Conservation (phyloP, 768 basidiomycete species). For the Amanita brunnescens region DNA sequence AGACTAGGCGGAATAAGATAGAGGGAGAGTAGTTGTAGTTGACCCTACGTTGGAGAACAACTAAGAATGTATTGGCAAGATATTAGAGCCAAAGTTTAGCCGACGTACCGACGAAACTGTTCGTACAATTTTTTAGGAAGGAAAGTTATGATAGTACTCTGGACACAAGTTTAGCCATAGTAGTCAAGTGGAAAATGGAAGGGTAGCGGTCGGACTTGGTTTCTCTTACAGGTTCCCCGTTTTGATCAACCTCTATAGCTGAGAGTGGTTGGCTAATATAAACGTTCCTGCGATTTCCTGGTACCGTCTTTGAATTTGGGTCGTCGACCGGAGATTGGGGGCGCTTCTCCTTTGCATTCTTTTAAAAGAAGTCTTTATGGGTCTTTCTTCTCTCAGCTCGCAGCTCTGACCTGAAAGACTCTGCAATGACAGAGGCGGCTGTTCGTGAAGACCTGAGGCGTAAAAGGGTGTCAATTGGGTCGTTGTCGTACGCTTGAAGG, state of each 20-base stretch:
- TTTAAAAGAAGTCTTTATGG: conserved; percentile 45
- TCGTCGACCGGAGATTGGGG: conserved; percentile 21
- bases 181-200: neutral
- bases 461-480: conserved; percentile 72
- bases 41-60: conserved; percentile 65
- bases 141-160: conserved; percentile 87
- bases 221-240: conserved; percentile 76
- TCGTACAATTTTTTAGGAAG: conserved; percentile 91
- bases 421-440: conserved; percentile 86
- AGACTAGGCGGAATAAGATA: conserved; percentile 38
- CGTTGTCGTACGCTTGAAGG: too few relatives aligned
- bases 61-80: conserved; percentile 92
- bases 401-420: conserved; percentile 74
- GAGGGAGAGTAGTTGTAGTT: neutral
- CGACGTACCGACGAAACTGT: conserved; percentile 80
- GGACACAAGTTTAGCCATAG: conserved; percentile 2
- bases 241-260: conserved; percentile 50
- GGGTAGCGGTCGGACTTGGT: conserved; percentile 87
- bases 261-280: conserved; percentile 73
- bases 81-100: neutral
- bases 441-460: conserved; percentile 87
- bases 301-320: conserved; percentile 26
- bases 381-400: conserved; percentile 53
- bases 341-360: conserved; percentile 37
- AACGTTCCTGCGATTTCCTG: conserved; percentile 59